Conservation (phyloP, 1,284 basidiomycete genomes). For the Ceratobasidium sp. region DNA sequence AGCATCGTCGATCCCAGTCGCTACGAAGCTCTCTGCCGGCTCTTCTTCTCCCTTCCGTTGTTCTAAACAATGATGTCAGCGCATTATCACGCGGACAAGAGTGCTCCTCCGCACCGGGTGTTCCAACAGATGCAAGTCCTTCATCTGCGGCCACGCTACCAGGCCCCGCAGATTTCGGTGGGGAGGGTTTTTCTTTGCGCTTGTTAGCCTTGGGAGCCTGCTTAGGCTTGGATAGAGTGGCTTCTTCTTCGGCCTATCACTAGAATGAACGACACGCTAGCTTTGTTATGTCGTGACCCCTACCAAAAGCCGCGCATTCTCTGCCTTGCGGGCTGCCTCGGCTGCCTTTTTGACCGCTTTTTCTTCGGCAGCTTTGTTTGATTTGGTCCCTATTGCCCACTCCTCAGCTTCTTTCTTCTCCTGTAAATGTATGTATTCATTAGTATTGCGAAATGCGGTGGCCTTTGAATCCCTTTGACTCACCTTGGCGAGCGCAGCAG, state of each 20-base stretch:
- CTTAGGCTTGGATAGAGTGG: constrained; percentile 74
- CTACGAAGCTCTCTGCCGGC: constrained; percentile 77
- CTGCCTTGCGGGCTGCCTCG: constrained; percentile 79
- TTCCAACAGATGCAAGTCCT: constrained; percentile 54
- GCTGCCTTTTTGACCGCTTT: constrained; percentile 81
- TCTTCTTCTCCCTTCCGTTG: constrained; percentile 52
- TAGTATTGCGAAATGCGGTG: not conserved
- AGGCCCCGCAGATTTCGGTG: constrained; percentile 73
- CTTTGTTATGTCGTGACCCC: not conserved
- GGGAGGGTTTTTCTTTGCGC: constrained; percentile 63
- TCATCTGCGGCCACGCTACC: constrained; percentile 82
- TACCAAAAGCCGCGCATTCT: constrained; percentile 74
- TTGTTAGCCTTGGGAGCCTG: constrained; percentile 71
- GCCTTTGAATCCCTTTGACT: constrained; percentile 38
- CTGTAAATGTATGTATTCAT: constrained; percentile 57
- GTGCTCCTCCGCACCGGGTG: not conserved
- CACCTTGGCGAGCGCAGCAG: constrained; percentile 71
- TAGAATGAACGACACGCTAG: not conserved
- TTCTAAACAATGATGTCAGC: constrained; percentile 50
- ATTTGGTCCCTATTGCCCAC: constrained; percentile 80
- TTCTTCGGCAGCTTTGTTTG: constrained; percentile 76
- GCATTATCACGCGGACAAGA: constrained; percentile 15
- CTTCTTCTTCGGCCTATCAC: constrained; percentile 83
- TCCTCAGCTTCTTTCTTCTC: constrained; percentile 81
- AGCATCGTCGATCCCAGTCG: constrained; percentile 92